Conservation (phyloP, 2,329 filamentous ascomycete genomes). For the Phialophora chinensis region DNA sequence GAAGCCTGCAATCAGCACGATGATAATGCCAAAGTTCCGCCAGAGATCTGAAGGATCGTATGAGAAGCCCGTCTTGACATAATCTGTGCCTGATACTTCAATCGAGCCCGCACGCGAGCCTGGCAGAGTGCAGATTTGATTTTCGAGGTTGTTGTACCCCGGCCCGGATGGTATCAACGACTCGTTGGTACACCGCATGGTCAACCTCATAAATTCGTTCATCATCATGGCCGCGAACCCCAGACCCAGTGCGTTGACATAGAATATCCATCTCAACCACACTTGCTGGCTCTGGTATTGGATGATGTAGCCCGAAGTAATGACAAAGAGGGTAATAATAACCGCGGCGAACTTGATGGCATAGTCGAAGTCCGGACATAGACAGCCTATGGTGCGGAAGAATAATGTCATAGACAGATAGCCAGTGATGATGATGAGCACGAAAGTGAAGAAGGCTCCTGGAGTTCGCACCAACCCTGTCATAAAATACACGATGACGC, state of each 20-base stretch:
- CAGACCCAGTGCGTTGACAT: conserved; percentile 75
- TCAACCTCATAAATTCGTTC: conserved; percentile 77
- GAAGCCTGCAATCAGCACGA: conserved; percentile 47
- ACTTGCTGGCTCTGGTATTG: conserved; percentile 76
- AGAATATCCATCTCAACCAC: conserved; percentile 82
- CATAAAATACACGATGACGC: conserved; percentile 81
- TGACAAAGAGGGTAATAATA: conserved; percentile 79
- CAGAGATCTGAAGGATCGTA: conserved; percentile 73
- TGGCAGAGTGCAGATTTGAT: conserved; percentile 81
- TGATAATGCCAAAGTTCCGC: conserved; percentile 59
- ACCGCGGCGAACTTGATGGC: conserved; percentile 82
- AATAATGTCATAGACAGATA: conserved; percentile 78
- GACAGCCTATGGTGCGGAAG: conserved; percentile 75
- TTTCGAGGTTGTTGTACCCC: conserved; percentile 70
- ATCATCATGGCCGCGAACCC: conserved; percentile 81
- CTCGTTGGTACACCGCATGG: conserved; percentile 70
- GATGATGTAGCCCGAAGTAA: conserved; percentile 83
- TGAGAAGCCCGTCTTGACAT: conserved; percentile 71
- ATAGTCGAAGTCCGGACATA: conserved; percentile 81
- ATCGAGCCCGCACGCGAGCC: conserved; percentile 71
- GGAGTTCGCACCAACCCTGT: conserved; percentile 70
- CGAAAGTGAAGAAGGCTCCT: conserved; percentile 79
- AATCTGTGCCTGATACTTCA: conserved; percentile 68
- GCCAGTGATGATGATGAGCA: conserved; percentile 70
- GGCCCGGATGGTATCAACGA: conserved; percentile 74